Percentiles rank a stretch among this genome's conserved stretches.
These are phyloP conservation scores for Byssothecium circinans DNA, from an alignment of 2,329 filamentous ascomycete species.

Conservation along the genomic window DNA sequence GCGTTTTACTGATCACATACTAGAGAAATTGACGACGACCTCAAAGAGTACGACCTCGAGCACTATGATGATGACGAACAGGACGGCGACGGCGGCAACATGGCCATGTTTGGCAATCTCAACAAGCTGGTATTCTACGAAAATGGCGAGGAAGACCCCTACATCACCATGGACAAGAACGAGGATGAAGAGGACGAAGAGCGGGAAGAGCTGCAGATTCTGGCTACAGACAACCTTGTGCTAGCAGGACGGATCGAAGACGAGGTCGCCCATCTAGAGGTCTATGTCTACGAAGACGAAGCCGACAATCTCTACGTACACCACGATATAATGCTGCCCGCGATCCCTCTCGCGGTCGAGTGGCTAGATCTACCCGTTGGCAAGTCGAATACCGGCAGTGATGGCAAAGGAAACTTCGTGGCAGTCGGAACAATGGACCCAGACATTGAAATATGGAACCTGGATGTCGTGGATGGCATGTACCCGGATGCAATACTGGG, in stretches of 20 bases:
- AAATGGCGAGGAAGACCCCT: conserved; percentile 92
- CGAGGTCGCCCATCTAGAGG: conserved; percentile 92
- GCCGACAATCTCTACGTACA: conserved; percentile 98
- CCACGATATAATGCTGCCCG: conserved; percentile 98
- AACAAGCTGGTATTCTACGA: conserved; percentile 93
- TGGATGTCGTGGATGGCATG: conserved; percentile 96
- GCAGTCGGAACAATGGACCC: conserved; percentile 97
- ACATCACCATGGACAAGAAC: conserved; percentile 80
- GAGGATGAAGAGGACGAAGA: conserved; percentile 80
- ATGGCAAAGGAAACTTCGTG: conserved; percentile 82
- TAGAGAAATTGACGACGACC: conserved; percentile 69
- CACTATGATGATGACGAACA: conserved; percentile 87
- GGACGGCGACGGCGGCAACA: conserved; percentile 70
- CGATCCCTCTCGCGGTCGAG: conserved; percentile 91
- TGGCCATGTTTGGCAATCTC: conserved; percentile 94
- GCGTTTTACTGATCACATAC: conserved; percentile 13
- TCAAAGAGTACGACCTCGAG: conserved; percentile 95
- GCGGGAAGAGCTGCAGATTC: conserved; percentile 87
- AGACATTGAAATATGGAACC: conserved; percentile 97
- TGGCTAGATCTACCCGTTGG: conserved; percentile 93
- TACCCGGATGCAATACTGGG: conserved; percentile 96
- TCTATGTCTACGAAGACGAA: conserved; percentile 95
- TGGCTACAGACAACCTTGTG: conserved; percentile 90
- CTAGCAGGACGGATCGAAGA: conserved; percentile 94
- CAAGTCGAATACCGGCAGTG: conserved; percentile 55